phyloP scores from a whole-genome alignment of 1,284 basidiomycete species.

The Ceratobasidium theobromae region DNA sequence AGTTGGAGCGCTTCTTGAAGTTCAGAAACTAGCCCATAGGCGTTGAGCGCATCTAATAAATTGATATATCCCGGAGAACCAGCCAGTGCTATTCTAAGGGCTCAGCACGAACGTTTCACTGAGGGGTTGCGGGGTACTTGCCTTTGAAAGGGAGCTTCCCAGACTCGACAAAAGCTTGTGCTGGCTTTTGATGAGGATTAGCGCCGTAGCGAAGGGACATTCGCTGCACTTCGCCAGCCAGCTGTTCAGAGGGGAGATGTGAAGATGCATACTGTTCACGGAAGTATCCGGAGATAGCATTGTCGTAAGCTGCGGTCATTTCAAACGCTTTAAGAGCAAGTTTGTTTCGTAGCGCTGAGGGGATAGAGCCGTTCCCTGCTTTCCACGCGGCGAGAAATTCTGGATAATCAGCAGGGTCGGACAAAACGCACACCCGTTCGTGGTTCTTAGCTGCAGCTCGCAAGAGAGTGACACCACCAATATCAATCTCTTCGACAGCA shows the following conservation, averaged over 20 bases:
- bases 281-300: slow-evolving; percentile 96
- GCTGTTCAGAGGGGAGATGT: slow-evolving; percentile 62
- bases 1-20: slow-evolving; percentile 82
- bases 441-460: slow-evolving; percentile 99
- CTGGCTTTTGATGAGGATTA: slow-evolving; percentile 98
- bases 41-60: slow-evolving; percentile 96
- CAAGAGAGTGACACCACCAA: slow-evolving; percentile 96
- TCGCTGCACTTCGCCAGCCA: slow-evolving; percentile 75
- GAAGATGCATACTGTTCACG: slow-evolving; percentile 90
- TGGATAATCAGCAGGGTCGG: slow-evolving; percentile 91
- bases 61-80: slow-evolving; percentile 99
- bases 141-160: slow-evolving; percentile 94
- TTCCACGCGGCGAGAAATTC: slow-evolving; percentile 80
- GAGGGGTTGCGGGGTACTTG: slow-evolving; percentile 44
- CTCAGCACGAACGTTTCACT: neutral
- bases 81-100: slow-evolving; percentile 63
- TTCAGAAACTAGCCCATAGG: slow-evolving; percentile 95
- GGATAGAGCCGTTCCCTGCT: slow-evolving; percentile 65
- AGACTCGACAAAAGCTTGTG: slow-evolving; percentile 90
- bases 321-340: slow-evolving; percentile 98
- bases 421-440: slow-evolving; percentile 87
- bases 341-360: slow-evolving; percentile 68
- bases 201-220: slow-evolving; percentile 92
- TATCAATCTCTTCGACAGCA: slow-evolving; percentile 98
- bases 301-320: slow-evolving; percentile 93